Conservation (phyloP, 2,329 filamentous ascomycete species). For the Fusarium hainanense region DNA sequence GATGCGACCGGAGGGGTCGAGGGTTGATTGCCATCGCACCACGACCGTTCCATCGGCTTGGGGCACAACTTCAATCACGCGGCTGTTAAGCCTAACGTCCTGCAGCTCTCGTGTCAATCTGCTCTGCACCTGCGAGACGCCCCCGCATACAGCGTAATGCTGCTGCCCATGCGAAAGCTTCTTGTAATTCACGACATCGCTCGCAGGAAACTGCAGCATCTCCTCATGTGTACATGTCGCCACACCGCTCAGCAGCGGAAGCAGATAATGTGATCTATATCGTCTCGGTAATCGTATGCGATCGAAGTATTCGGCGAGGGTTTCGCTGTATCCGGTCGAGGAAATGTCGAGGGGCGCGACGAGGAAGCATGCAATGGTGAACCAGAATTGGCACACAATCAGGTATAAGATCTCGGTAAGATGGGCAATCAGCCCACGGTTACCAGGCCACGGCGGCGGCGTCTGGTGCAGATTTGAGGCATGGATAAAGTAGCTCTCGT, state of each 20-base stretch:
- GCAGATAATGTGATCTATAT: conserved; percentile 61
- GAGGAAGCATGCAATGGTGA: conserved; percentile 63
- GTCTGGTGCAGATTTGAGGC: conserved; percentile 65
- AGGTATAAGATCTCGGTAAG: conserved; percentile 58
- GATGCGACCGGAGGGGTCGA: conserved; percentile 17
- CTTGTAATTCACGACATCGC: conserved; percentile 64
- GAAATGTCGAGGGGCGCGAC: conserved; percentile 49
- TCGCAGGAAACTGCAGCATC: conserved; percentile 63
- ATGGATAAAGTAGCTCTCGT: conserved; percentile 62
- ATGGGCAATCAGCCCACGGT: conserved; percentile 52
- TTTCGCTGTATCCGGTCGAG: conserved; percentile 50
- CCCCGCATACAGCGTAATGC: conserved; percentile 63
- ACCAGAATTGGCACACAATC: conserved; percentile 63
- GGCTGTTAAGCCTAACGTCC: conserved; percentile 54
- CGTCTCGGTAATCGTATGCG: conserved; percentile 61
- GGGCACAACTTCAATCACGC: conserved; percentile 52
- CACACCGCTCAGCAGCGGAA: conserved; percentile 66
- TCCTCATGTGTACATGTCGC: conserved; percentile 65
- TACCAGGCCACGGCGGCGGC: conserved; percentile 56
- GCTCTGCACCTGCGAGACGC: conserved; percentile 62
- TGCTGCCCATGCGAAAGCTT: conserved; percentile 57
- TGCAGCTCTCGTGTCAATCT: conserved; percentile 55
- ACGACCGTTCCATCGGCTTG: conserved; percentile 36
- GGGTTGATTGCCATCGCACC: conserved; percentile 50
- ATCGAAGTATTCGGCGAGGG: conserved; percentile 60